A percentile compares a stretch with the other conserved stretches of the same genome.
Conservation (phyloP, 139 green algal genomes). For the Zygnema cylindricum region DNA sequence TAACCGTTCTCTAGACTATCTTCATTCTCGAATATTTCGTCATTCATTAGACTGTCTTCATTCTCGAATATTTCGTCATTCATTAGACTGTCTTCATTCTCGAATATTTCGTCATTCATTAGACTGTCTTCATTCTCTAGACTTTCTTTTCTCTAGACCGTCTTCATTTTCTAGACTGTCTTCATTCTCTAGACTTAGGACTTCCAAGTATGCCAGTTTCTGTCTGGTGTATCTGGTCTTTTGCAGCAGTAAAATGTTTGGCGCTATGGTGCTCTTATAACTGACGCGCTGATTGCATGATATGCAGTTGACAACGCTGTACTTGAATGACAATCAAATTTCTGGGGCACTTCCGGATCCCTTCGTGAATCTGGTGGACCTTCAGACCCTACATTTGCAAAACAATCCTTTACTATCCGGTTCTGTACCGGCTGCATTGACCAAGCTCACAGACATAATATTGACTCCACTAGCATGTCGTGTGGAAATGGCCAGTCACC, state of each 20-base stretch:
- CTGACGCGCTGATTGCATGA: neutral
- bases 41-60: neutral
- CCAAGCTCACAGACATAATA: neutral
- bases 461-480: neutral
- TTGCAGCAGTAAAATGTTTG: neutral
- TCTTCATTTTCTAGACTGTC: no score
- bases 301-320: conserved; percentile 5
- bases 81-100: no score
- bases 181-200: neutral
- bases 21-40: neutral
- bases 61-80: no score
- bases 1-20: neutral
- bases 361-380: neutral
- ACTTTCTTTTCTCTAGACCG: no score
- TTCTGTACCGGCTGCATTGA: neutral
- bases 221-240: neutral
- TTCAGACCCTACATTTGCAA: neutral
- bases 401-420: neutral
- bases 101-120: no score
- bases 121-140: no score
- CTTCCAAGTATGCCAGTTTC: neutral
- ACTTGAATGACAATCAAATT: conserved; percentile 28
- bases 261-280: neutral
- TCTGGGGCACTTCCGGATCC: conserved; percentile 16
- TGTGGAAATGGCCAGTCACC: neutral